Evolutionary conservation across 2,329 filamentous ascomycete species (phyloP), one percentile per base, ranked within the genome.

Genomic region (Nemania sp.): DNA sequence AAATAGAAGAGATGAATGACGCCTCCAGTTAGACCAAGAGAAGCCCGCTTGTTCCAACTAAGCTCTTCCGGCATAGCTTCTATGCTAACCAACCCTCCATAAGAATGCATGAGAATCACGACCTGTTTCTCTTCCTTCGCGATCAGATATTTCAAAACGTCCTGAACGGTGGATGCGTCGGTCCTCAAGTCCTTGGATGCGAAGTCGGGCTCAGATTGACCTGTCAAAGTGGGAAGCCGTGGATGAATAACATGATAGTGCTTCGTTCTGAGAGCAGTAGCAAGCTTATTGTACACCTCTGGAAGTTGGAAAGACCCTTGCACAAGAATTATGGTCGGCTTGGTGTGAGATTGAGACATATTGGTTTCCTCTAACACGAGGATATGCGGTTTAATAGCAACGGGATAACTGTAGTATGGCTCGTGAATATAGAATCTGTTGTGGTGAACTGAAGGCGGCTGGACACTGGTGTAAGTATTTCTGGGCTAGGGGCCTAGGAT

Each of bases 261-360:
- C 1, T 14, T 14, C 12, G 50, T 48, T 24, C 19, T 37, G n/a
- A 61, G 54, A 20, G 57, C 44, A 8, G 24, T 17, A 11, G 26
- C 34, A 9, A 61, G 42, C 28, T 60, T 61, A 5, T 51, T 15
- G 42, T 57, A 61, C 19, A 54, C 56, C 14, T 61, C 56, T 20
- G 54, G 59, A 5, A 61, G 36, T 48, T 61, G 51, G 40, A 57
- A 61, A 15, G 59, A 56, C n/a, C 56, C 59, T 20, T 61, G 56
- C 2, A 61, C 39, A 4, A 59, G 17, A 30, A 59, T 14, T 28
- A 59, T 49, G 6, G 50, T 47, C 9, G 56, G 59, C 40, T 56
- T 52, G 33, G 5, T n/a, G n/a, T n/a, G n/a, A 46, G 43, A 28
- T 14, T 30, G 28, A 8, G 43, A 30, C 43, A 46, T 46, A 2